Conservation (phyloP, 2,329 filamentous ascomycete genomes). For the Curvularia spicifera region DNA sequence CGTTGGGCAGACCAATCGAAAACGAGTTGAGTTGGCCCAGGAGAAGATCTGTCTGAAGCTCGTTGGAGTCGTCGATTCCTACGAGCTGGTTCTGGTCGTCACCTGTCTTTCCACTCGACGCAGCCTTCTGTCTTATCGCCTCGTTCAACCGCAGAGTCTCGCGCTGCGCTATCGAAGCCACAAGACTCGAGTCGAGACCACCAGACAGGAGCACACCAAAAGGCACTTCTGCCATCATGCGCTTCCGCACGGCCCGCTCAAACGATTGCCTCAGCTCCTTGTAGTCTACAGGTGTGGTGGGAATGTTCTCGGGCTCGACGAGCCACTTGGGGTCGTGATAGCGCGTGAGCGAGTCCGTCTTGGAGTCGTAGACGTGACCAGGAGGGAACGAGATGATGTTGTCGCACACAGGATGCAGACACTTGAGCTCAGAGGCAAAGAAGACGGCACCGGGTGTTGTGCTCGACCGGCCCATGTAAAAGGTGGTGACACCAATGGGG, state of each 20-base stretch:
- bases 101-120: slow-evolving; percentile 31
- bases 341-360: slow-evolving; percentile 80
- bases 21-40: slow-evolving; percentile 97
- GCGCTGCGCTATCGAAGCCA: slow-evolving; percentile 92
- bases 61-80: slow-evolving; percentile 91
- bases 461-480: slow-evolving; percentile 92
- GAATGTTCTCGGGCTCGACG: slow-evolving; percentile 80
- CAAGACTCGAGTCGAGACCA: slow-evolving; percentile 92
- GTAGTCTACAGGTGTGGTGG: slow-evolving; percentile 80
- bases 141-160: slow-evolving; percentile 82
- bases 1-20: slow-evolving; percentile 92
- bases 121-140: slow-evolving; percentile 58
- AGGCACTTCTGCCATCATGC: slow-evolving; percentile 97
- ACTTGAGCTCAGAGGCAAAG: slow-evolving; percentile 98
- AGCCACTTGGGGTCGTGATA: slow-evolving; percentile 92
- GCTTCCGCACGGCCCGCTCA: slow-evolving; percentile 91
- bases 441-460: slow-evolving; percentile 83
- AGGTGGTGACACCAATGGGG: slow-evolving; percentile 94
- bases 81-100: slow-evolving; percentile 65
- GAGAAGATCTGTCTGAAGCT: slow-evolving; percentile 86
- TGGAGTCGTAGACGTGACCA: slow-evolving; percentile 94
- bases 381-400: slow-evolving; percentile 93
- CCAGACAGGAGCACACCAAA: slow-evolving; percentile 96
- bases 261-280: slow-evolving; percentile 80
- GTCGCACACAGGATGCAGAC: slow-evolving; percentile 90